Percentiles rank a stretch among this genome's conserved stretches.
These are phyloP conservation scores for Coniochaeta pulveracea DNA, from an alignment of 2,329 filamentous ascomycete species.

Conservation along the genomic window DNA sequence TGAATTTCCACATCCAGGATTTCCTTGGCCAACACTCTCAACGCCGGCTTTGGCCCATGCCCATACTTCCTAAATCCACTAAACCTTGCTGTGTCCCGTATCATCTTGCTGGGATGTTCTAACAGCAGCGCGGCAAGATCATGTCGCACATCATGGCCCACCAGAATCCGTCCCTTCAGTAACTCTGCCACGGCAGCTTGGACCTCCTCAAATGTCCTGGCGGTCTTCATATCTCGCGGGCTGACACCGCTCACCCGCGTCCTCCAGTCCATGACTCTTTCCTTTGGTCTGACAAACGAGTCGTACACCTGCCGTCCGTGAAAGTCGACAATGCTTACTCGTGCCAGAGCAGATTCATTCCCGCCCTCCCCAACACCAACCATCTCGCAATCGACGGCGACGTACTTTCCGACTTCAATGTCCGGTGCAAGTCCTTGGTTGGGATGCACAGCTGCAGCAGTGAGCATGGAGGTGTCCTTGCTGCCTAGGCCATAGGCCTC, in stretches of 20 bases:
- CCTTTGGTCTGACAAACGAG: conserved; percentile 71
- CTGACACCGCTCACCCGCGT: conserved; percentile 77
- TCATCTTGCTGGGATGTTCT: conserved; percentile 65
- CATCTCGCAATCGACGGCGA: conserved; percentile 97
- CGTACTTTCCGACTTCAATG: conserved; percentile 72
- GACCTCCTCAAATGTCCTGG: conserved; percentile 64
- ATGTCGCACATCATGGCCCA: conserved; percentile 77
- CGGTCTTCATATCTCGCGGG: conserved; percentile 58
- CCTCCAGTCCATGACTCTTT: conserved; percentile 80
- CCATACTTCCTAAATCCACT: conserved; percentile 60
- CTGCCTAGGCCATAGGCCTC: conserved; percentile 48
- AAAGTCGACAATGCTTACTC: conserved; percentile 87
- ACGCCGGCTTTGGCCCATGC: conserved; percentile 55
- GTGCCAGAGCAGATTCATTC: conserved; percentile 65
- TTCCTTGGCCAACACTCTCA: conserved; percentile 46
- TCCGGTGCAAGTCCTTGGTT: conserved; percentile 53
- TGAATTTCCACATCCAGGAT: conserved; percentile 53
- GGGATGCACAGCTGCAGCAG: conserved; percentile 35
- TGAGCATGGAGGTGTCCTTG: conserved; percentile 36
- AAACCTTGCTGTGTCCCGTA: conserved; percentile 76
- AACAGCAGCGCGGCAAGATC: conserved; percentile 66
- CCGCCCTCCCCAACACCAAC: conserved; percentile 70
- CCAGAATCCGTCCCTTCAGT: conserved; percentile 58
- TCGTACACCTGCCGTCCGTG: conserved; percentile 90
- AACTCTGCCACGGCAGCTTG: conserved; percentile 61